Conservation (phyloP, 2,329 filamentous ascomycete genomes). For the Sporothrix schenckii region DNA sequence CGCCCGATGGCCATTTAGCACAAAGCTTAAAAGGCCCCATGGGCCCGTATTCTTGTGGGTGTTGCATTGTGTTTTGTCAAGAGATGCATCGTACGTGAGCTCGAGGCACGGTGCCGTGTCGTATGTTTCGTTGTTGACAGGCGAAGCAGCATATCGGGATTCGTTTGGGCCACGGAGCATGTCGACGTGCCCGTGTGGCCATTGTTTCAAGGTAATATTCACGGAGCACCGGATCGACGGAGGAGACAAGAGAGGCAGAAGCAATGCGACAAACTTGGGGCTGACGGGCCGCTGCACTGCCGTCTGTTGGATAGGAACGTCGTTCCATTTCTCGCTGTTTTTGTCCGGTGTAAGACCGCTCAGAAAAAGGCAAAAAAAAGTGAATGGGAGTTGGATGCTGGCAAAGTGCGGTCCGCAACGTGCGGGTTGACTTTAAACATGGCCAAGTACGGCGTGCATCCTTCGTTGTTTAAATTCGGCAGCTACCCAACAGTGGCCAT, state of each 20-base stretch:
- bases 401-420: background rate
- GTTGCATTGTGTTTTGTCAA: too few relatives aligned
- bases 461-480: background rate
- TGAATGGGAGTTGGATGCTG: background rate
- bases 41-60: too few relatives aligned
- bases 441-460: background rate
- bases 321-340: slow-evolving; percentile 20
- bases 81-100: too few relatives aligned
- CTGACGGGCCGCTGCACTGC: background rate
- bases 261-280: too few relatives aligned
- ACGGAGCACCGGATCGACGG: too few relatives aligned
- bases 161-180: too few relatives aligned
- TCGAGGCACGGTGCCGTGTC: too few relatives aligned
- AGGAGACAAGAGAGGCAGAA: too few relatives aligned
- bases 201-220: too few relatives aligned
- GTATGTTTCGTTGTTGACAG: too few relatives aligned
- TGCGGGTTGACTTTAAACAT: background rate
- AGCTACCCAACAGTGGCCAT: background rate
- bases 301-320: background rate
- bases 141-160: too few relatives aligned
- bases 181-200: too few relatives aligned
- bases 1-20: background rate
- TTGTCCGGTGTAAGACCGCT: background rate
- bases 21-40: slow-evolving; percentile 6
- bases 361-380: slow-evolving; percentile 6